Evolutionary conservation across 306 rosid species (phyloP), one percentile per base, ranked within the genome.

Genomic region (Acacia crassicarpa): DNA sequence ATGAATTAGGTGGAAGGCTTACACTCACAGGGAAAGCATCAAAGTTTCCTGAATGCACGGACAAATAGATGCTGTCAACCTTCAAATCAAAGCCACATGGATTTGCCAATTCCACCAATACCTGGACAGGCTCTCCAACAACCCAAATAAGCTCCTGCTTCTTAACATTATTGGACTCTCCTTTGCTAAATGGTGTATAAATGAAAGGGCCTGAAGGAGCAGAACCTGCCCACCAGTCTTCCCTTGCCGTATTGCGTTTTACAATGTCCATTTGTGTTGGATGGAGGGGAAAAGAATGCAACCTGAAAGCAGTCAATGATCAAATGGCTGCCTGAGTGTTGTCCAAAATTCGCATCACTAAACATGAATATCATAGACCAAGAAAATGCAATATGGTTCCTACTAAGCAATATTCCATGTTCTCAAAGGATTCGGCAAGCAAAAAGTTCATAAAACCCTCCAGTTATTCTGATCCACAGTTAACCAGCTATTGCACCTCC

Each of bases 221-320:
- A 80, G 96, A 78, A 83, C 96, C 97, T 32, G 93, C 93, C 98
- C 99, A 95, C 98, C 99, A 95, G 81, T 95, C 98, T 91, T 88
- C 97, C 86, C 94, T 91, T n/a, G 90, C 90, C 4, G 91, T 86
- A 85, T 89, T 93, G 74, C 98, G 94, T 90, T 95, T 95, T 71
- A 95, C 89, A 79, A 95, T 95, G 88, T 93, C 97, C 89, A 93
- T 83, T 85, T 93, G 98, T 54, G 88, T 85, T 72, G 93, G 89
- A 73, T 89, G 98, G 83, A 90, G 89, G 77, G 99, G 99, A 89
- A 93, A 90, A 35, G 97, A 92, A 84, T 92, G 92, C 85, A 93
- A 72, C 90, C 99, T 95, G 89, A 81, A 91, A 86, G 38, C 16
- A 86, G 78, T 79, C 45, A 41, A 66, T 23, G 56, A 54, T 49